A percentile compares a stretch with the other conserved stretches of the same genome.
Conservation (phyloP, 495 filamentous ascomycete species). For the Poronia punctata region DNA sequence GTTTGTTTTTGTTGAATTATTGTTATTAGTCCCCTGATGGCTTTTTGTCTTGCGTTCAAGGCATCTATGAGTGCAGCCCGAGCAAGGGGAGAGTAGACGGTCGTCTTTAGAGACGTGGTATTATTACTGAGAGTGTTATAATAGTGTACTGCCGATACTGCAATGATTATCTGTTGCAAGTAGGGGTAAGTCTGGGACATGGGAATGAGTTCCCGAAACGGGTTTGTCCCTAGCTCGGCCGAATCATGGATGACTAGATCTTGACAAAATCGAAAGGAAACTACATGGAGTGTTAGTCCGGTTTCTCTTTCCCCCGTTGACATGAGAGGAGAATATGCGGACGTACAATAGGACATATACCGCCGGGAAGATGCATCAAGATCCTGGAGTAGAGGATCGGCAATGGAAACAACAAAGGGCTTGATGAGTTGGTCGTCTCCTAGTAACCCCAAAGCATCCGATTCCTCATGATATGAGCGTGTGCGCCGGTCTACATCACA, state of each 20-base stretch:
- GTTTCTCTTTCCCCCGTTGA: neutral
- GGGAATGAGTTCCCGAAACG: conserved; percentile 43
- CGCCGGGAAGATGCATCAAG: conserved; percentile 8
- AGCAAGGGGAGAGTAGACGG: conserved; percentile 2
- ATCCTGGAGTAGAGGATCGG: conserved; percentile 11
- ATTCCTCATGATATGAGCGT: too few species aligned
- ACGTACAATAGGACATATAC: conserved; percentile 11
- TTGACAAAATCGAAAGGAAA: conserved; percentile 44
- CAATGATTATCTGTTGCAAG: conserved; percentile 44
- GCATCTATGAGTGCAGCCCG: conserved; percentile 38
- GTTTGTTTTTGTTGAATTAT: conserved; percentile 18
- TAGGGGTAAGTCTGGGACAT: conserved; percentile 37
- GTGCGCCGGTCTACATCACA: too few species aligned
- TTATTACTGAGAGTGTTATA: conserved; percentile 23
- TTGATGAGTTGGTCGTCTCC: conserved; percentile 11
- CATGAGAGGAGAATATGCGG: neutral
- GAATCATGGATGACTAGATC: conserved; percentile 48
- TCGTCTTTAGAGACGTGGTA: conserved; percentile 9
- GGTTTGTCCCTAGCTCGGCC: conserved; percentile 36
- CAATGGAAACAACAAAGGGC: neutral
- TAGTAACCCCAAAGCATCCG: too few species aligned
- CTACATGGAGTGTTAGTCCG: conserved; percentile 23
- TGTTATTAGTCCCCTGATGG: conserved; percentile 36
- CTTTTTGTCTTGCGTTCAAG: conserved; percentile 40
- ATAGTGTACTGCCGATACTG: conserved; percentile 49